Percentiles rank a stretch among this genome's conserved stretches.
phyloP scores from a whole-genome alignment of 2,329 filamentous ascomycete species.

The Fusarium decemcellulare region DNA sequence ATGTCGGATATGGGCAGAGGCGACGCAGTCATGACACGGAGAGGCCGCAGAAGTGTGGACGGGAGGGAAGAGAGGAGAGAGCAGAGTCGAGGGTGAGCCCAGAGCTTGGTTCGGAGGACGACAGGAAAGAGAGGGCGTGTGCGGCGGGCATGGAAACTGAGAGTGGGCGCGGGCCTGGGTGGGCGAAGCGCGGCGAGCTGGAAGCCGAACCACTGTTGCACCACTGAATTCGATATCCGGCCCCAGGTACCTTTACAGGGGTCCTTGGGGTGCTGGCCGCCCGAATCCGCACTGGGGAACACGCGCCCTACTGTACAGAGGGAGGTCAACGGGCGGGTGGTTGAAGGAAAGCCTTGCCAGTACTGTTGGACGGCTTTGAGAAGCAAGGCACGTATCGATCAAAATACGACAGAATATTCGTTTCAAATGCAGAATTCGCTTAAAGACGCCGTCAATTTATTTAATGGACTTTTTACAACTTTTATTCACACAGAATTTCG shows the following conservation, averaged over 20 bases:
- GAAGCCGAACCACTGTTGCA: conserved; percentile 24
- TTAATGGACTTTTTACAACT: too few relatives aligned
- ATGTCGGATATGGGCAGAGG: conserved; percentile 42
- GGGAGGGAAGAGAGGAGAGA: conserved; percentile 47
- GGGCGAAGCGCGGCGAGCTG: conserved; percentile 17
- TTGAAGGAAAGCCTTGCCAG: too few relatives aligned
- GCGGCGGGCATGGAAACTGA: conserved; percentile 36
- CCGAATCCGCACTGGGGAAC: not conserved
- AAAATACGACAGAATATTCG: too few relatives aligned
- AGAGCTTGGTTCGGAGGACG: conserved; percentile 44
- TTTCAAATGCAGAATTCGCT: too few relatives aligned
- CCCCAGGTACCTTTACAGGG: conserved; percentile 25
- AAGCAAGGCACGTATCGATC: not conserved
- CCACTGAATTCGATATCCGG: conserved; percentile 20
- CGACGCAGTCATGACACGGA: conserved; percentile 42
- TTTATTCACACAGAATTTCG: too few relatives aligned
- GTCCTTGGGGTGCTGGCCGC: conserved; percentile 5
- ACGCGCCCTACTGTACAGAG: not conserved
- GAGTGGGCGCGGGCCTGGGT: conserved; percentile 8
- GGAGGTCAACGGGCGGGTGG: not conserved
- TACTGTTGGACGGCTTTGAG: too few relatives aligned
- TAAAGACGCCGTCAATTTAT: too few relatives aligned
- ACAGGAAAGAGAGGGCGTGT: conserved; percentile 34
- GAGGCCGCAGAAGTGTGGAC: conserved; percentile 32
- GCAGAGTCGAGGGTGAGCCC: not conserved